Conservation (phyloP, 345 rosid genomes). For the Populus euphratica region DNA sequence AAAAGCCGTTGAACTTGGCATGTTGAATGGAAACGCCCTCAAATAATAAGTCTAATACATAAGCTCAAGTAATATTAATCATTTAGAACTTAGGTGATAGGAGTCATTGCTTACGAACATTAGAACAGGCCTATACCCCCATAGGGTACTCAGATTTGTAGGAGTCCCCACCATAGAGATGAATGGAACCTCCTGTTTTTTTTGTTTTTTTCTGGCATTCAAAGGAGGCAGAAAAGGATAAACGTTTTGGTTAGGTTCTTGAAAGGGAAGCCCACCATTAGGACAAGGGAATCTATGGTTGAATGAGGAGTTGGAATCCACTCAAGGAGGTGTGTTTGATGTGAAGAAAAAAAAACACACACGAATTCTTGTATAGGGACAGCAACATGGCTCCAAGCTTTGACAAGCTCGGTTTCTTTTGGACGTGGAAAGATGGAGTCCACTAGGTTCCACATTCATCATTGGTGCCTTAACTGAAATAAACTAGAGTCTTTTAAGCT, state of each 20-base stretch:
- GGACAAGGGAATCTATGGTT: conserved; percentile 36
- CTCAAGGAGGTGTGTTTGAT: conserved; percentile 34
- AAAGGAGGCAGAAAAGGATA: background rate
- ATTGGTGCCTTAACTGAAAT: conserved; percentile 54
- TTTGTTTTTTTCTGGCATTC: background rate
- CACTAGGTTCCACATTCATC: conserved; percentile 46
- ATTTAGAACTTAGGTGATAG: background rate
- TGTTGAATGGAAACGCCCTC: background rate
- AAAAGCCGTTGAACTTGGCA: conserved; percentile 22
- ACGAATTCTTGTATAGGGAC: conserved; percentile 33
- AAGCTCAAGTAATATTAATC: background rate
- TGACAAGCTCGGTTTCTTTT: conserved; percentile 40
- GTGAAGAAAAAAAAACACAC: conserved; percentile 36
- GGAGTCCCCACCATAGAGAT: conserved; percentile 22
- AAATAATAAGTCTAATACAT: background rate
- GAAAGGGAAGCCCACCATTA: conserved; percentile 58
- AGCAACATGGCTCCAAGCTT: conserved; percentile 38
- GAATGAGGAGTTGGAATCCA: conserved; percentile 82
- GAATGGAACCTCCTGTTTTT: background rate
- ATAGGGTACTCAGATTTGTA: conserved; percentile 35
- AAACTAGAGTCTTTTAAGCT: conserved; percentile 32
- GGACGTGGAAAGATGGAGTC: conserved; percentile 72
- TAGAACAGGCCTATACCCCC: conserved; percentile 10
- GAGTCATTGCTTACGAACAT: background rate
- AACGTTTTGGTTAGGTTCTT: conserved; percentile 38